These are phyloP conservation scores for Psilocybe subaeruginosa DNA, from an alignment of 768 basidiomycete genomes.

Conservation along the genomic window DNA sequence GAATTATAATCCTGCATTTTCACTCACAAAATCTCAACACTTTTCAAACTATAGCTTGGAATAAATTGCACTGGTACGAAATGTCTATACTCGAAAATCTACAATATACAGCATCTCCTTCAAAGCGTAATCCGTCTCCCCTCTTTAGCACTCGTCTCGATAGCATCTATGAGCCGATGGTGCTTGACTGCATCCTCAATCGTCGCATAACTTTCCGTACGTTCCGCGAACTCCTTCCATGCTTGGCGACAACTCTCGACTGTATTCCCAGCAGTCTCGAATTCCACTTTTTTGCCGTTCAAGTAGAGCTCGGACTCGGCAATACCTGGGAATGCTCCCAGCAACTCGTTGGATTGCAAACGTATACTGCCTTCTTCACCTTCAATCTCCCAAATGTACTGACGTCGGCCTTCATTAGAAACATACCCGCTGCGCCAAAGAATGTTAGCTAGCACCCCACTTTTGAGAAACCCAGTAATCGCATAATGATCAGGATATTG, in stretches of 20 bases:
- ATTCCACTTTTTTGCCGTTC: conserved; percentile 21
- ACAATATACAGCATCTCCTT: not conserved
- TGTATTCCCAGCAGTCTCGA: conserved; percentile 1
- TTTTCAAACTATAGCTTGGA: no score
- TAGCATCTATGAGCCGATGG: conserved; percentile 16
- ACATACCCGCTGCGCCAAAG: conserved; percentile 27
- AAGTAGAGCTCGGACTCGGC: conserved; percentile 17
- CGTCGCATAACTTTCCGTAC: conserved; percentile 13
- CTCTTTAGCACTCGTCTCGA: conserved; percentile 17
- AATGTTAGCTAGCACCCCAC: conserved; percentile 32
- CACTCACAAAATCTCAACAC: no score
- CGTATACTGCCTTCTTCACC: conserved; percentile 32
- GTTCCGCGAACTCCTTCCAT: conserved; percentile 20
- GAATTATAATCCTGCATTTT: no score
- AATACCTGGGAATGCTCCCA: not conserved
- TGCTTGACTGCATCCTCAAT: conserved; percentile 26
- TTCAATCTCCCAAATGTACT: conserved; percentile 36
- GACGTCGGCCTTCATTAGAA: conserved; percentile 22
- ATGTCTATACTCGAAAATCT: no score
- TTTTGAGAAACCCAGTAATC: conserved; percentile 30
- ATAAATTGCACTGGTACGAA: no score
- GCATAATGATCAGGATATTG: conserved; percentile 29
- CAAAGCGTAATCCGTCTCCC: not conserved
- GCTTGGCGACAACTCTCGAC: not conserved
- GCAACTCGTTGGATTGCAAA: conserved; percentile 9